These are phyloP conservation scores for Arxiozyma slooffiae DNA, from an alignment of 1,139 yeast genomes.

Conservation along the genomic window DNA sequence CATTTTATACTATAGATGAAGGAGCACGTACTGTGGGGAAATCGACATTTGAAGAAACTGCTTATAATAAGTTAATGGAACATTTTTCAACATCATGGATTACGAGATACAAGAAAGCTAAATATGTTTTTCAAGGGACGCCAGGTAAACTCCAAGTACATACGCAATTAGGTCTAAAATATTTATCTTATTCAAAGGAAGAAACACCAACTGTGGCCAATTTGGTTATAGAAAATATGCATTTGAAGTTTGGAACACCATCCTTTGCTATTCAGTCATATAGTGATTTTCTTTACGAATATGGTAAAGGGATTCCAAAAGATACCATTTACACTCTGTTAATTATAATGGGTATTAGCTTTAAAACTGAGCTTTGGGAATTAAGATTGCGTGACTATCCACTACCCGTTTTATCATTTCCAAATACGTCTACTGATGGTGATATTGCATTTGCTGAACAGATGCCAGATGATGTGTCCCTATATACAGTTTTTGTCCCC, in stretches of 20 bases:
- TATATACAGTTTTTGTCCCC: constrained; percentile 50
- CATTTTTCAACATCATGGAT: constrained; percentile 51
- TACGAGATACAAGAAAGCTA: constrained; percentile 40
- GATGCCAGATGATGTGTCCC: constrained; percentile 34
- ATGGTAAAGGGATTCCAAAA: constrained; percentile 71
- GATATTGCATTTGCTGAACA: constrained; percentile 46
- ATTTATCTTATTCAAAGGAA: constrained; percentile 15
- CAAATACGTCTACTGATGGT: constrained; percentile 35
- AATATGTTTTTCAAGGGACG: constrained; percentile 32
- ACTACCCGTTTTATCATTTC: constrained; percentile 36
- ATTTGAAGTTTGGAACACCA: constrained; percentile 43
- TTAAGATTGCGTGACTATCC: constrained; percentile 55
- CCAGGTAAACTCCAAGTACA: constrained; percentile 17
- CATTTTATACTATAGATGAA: not conserved
- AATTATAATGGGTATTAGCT: constrained; percentile 40
- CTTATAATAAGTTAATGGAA: constrained; percentile 24
- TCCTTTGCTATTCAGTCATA: constrained; percentile 42
- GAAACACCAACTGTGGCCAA: constrained; percentile 22
- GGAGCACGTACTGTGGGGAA: not conserved
- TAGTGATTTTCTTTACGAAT: constrained; percentile 48
- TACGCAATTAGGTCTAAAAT: constrained; percentile 14
- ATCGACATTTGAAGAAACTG: constrained; percentile 5
- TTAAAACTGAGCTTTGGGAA: constrained; percentile 41
- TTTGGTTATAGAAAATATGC: constrained; percentile 38
- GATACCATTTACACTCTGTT: constrained; percentile 54